phyloP scores from a whole-genome alignment of 257 asterid species.

The Gentiana macrophylla region DNA sequence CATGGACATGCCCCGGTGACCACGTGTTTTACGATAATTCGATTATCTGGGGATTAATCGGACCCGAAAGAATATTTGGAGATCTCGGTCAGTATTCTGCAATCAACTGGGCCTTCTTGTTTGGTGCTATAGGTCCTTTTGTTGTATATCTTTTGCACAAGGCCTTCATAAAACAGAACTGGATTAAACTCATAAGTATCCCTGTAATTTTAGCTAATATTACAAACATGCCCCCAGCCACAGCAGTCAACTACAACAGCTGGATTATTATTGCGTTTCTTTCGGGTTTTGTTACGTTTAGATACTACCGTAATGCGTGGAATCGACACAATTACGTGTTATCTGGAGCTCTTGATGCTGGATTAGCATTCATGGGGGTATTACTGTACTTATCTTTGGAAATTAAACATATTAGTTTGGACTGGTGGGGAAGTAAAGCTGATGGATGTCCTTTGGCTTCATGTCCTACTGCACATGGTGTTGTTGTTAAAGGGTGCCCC shows the following conservation, averaged over 20 bases:
- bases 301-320: slow-evolving; percentile 72
- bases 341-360: slow-evolving; percentile 91
- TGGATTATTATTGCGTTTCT: slow-evolving; percentile 72
- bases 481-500: slow-evolving; percentile 71
- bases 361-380: slow-evolving; percentile 94
- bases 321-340: slow-evolving; percentile 63
- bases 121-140: slow-evolving; percentile 65
- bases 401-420: slow-evolving; percentile 48
- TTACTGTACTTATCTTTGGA: slow-evolving; percentile 61
- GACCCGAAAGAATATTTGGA: slow-evolving; percentile 70
- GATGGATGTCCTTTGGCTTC: slow-evolving; percentile 86
- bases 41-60: slow-evolving; percentile 78
- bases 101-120: slow-evolving; percentile 58
- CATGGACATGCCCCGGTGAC: slow-evolving; percentile 89
- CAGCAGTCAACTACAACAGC: slow-evolving; percentile 76
- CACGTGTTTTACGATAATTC: slow-evolving; percentile 86
- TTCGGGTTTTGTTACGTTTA: slow-evolving; percentile 59
- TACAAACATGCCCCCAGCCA: slow-evolving; percentile 81
- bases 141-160: slow-evolving; percentile 54
- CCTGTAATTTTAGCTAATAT: slow-evolving; percentile 66
- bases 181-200: slow-evolving; percentile 45
- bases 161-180: slow-evolving; percentile 47
- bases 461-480: slow-evolving; percentile 76
- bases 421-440: slow-evolving; percentile 78
- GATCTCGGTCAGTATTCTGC: slow-evolving; percentile 68